Base-by-base conservation (phyloP, 495 filamentous ascomycete species). In the Aspergillus coremiiformis region DNA sequence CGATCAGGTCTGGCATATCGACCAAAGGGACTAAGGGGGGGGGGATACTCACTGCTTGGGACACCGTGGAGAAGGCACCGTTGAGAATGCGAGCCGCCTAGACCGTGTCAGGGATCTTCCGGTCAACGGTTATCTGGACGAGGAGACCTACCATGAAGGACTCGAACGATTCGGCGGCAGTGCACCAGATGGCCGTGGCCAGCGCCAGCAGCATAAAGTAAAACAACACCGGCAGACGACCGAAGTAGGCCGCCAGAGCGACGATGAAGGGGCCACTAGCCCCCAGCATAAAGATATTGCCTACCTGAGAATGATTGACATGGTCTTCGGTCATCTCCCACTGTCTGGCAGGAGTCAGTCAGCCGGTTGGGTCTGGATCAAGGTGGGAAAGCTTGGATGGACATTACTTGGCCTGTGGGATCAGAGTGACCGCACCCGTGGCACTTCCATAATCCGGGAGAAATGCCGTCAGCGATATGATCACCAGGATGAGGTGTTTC, bases 1-100 rank as follows among this genome's bases (percentile, higher is more conserved):
- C n/a, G n/a, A n/a, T n/a, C n/a, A n/a, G n/a, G n/a, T n/a, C n/a
- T n/a, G n/a, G n/a, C n/a, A n/a, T n/a, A n/a, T n/a, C n/a, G n/a
- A n/a, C n/a, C n/a, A 39, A 4, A 17, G 35, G 35, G 12, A 23
- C 2, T 19, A 1, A 12, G 15, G 24, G 21, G n/a, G n/a, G 3
- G 39, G 43, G 15, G 26, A 12, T 14, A 51, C 64, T 52, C 44
- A 68, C 65, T 4, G 67, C 74, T 61, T 79, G 74, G 0, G 68
- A 71, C 2, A 82, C 80, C 3, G 74, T 83, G 5, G 76, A 77
- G 60, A 82, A 81, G 65, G 83, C 82, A n/a, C 80, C 82, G 52
- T 83, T 83, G 6, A 83, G 61, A 44, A 84, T 79, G 1, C 79
- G 72, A 0, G 80, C 78, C 5, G 76, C 79, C 68, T 63, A 44